Base-by-base conservation (phyloP, 2,329 filamentous ascomycete genomes). In the Tolypocladium paradoxum region DNA sequence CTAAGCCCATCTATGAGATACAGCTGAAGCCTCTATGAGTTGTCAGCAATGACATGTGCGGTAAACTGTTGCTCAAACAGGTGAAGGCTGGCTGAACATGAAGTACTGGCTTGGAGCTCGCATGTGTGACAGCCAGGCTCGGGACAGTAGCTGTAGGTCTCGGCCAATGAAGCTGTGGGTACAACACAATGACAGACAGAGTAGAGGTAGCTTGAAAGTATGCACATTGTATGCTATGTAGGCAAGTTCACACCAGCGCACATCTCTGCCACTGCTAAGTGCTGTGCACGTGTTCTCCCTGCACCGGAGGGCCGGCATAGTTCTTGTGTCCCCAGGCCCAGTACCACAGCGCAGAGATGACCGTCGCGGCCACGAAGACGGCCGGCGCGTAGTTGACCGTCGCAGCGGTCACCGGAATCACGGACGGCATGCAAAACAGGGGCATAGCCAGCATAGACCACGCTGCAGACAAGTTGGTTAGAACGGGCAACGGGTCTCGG, bases 351-450 rank as follows among this genome's bases (percentile, higher is more conserved):
- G 73, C 76, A 1, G 85, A 80, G 54, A 88, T 76, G 38, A 73
- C 49, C 52, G 79, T 76, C 56, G 87, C 84, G 6, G 75, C 83
- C 29, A 85, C 78, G 60, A 89, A 88, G n/a, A 90, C 85, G 35
- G 83, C 85, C 16, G 82, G 82, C 1, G 85, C 85, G 67, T 88
- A 90, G 74, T 90, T 90, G 74, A 88, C 84, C 38, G 73, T 76
- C 20, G 69, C 64, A 33, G 63, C 68, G 0, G 75, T 77, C 38
- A 86, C 82, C 6, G 82, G 82, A n/a, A 87, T 70, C 45, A 69
- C 68, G 0, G 81, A 77, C 0, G 84, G 85, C 82, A 87, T 87
- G 68, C 82, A 89, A 74, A 89, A 89, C 18, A 89, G 77, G 1
- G 85, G 84, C 51, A 88, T 79, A 36, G 83, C 84, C 52, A 90